phyloP scores from a whole-genome alignment of 108 stramenopile genomes.

The Nitzschia inconspicua region DNA sequence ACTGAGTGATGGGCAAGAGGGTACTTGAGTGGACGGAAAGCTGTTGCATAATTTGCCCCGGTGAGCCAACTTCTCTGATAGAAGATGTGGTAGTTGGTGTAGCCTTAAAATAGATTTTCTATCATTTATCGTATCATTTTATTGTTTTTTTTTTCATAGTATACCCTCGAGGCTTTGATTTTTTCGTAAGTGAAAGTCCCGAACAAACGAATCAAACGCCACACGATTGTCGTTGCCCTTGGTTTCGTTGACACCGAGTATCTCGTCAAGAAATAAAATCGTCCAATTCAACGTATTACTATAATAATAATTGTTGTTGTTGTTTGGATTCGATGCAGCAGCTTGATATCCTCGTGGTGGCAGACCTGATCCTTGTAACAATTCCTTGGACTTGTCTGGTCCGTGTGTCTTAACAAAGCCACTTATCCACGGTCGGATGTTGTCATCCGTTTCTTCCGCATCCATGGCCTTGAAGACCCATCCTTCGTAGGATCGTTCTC shows the following conservation, averaged over 20 bases:
- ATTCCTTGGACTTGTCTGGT: slow-evolving; percentile 14
- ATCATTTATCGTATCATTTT: too few relatives aligned
- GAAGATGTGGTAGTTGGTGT: too few relatives aligned
- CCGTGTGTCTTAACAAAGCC: slow-evolving; percentile 45
- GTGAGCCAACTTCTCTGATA: too few relatives aligned
- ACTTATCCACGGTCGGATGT: slow-evolving; percentile 43
- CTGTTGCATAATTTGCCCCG: too few relatives aligned
- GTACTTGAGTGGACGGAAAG: too few relatives aligned
- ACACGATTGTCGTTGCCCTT: slow-evolving; percentile 16
- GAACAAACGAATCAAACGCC: slow-evolving; percentile 28
- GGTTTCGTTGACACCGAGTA: slow-evolving; percentile 11
- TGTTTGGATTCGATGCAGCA: neutral
- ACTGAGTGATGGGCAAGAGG: too few relatives aligned
- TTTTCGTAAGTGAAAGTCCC: slow-evolving; percentile 16
- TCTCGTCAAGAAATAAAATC: slow-evolving; percentile 15
- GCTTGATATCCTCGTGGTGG: slow-evolving; percentile 16
- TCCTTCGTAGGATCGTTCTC: slow-evolving; percentile 28
- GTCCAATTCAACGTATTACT: slow-evolving; percentile 17
- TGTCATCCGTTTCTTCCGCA: slow-evolving; percentile 32
- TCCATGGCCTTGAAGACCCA: slow-evolving; percentile 38
- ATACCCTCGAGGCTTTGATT: slow-evolving; percentile 6
- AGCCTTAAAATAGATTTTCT: too few relatives aligned
- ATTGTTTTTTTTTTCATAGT: too few relatives aligned
- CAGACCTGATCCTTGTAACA: slow-evolving; percentile 37
- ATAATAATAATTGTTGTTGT: too few relatives aligned